These are phyloP conservation scores for Irpex sp. DNA, from an alignment of 1,284 basidiomycete species.

Conservation along the genomic window DNA sequence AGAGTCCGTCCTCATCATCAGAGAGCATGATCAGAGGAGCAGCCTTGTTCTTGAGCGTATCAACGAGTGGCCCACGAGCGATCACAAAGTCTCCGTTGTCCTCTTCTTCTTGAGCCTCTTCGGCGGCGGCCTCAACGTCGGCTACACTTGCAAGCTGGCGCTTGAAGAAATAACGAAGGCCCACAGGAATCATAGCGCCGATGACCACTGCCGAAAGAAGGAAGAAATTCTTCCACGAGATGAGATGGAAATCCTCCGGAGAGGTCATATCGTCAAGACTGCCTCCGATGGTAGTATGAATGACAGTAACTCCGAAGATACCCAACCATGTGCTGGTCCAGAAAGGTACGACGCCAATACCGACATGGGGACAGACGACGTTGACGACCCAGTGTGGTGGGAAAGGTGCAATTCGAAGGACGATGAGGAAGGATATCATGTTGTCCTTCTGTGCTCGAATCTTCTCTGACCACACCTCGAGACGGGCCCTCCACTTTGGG, in stretches of 20 bases:
- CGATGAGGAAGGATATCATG: constrained; percentile 86
- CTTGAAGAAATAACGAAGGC: constrained; percentile 74
- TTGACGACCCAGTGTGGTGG: constrained; percentile 98
- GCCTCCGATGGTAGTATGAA: constrained; percentile 94
- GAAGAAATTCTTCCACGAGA: constrained; percentile 86
- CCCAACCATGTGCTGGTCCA: constrained; percentile 92
- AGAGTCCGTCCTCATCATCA: constrained; percentile 33
- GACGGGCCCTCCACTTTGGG: constrained; percentile 77
- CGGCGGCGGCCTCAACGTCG: constrained; percentile 43
- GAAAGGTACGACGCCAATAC: constrained; percentile 82
- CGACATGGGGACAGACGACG: constrained; percentile 89
- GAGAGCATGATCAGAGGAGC: constrained; percentile 27
- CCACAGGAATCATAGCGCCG: constrained; percentile 91
- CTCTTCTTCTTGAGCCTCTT: constrained; percentile 28
- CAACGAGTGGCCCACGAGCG: constrained; percentile 43
- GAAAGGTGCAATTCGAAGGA: constrained; percentile 90
- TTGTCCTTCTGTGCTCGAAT: constrained; percentile 74
- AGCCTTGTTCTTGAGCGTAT: constrained; percentile 36
- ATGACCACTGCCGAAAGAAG: constrained; percentile 80
- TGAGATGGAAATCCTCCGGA: constrained; percentile 87
- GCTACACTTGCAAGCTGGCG: constrained; percentile 43
- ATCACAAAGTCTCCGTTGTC: constrained; percentile 42
- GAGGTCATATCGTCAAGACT: constrained; percentile 94
- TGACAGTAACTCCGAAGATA: constrained; percentile 88
- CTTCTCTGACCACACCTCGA: constrained; percentile 80